phyloP scores from a whole-genome alignment of 371 early-diverging fungal species.

The Phascolomyces articulosus region DNA sequence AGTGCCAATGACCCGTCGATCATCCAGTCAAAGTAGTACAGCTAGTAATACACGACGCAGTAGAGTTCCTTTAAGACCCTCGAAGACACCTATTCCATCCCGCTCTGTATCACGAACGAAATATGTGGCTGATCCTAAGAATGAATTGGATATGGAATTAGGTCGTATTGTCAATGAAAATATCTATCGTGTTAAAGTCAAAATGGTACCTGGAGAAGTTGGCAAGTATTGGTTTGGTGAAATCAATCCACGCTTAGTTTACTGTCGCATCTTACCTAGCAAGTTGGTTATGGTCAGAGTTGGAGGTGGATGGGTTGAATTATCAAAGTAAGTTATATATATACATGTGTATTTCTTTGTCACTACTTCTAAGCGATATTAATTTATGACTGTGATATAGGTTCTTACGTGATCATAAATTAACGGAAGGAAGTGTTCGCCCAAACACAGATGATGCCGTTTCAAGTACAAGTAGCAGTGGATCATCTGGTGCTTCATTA shows the following conservation, averaged over 20 bases:
- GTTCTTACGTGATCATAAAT: slow-evolving; percentile 19
- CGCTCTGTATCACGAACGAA: not conserved
- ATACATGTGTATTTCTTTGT: too few relatives aligned
- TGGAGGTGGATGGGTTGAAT: slow-evolving; percentile 81
- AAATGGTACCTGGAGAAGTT: slow-evolving; percentile 50
- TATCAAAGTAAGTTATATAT: slow-evolving; percentile 38
- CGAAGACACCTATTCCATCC: not conserved
- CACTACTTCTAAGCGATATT: too few relatives aligned
- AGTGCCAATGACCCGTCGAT: not conserved
- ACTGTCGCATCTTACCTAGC: slow-evolving; percentile 65
- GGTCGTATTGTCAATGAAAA: slow-evolving; percentile 69
- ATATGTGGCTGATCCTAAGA: slow-evolving; percentile 51
- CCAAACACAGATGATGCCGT: not conserved
- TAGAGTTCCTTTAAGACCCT: not conserved
- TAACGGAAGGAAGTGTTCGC: slow-evolving; percentile 17
- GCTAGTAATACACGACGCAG: not conserved
- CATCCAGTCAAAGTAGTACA: slow-evolving; percentile 4
- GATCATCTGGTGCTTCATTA: slow-evolving; percentile 16
- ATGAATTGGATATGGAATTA: slow-evolving; percentile 45
- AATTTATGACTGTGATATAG: not conserved
- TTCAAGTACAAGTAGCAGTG: slow-evolving; percentile 18
- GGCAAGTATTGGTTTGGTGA: slow-evolving; percentile 83
- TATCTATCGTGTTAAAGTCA: slow-evolving; percentile 41
- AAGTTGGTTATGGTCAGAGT: slow-evolving; percentile 83
- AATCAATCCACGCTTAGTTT: slow-evolving; percentile 58